These are phyloP conservation scores for Priceomyces melissophilus DNA, from an alignment of 805 yeast genomes.

Conservation along the genomic window DNA sequence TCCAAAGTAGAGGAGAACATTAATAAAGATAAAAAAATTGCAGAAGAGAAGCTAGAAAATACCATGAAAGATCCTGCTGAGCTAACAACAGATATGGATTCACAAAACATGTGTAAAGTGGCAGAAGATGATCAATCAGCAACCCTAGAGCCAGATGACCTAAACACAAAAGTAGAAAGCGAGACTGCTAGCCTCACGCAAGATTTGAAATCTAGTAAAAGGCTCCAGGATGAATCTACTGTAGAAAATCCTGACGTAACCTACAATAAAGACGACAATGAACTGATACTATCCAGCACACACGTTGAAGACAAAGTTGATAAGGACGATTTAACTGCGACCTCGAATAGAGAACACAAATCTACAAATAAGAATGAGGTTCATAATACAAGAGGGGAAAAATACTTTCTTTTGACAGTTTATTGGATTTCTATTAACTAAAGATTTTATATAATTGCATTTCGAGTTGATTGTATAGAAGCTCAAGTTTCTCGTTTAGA, in stretches of 20 bases:
- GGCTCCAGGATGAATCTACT: neutral
- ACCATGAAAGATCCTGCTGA: neutral
- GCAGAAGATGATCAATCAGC: neutral
- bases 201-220: too few relatives aligned
- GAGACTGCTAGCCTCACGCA: too few relatives aligned
- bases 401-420: conserved; percentile 8
- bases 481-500: conserved; percentile 18
- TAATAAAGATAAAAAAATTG: neutral
- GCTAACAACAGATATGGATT: neutral
- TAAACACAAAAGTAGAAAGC: too few relatives aligned
- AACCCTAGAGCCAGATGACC: too few relatives aligned
- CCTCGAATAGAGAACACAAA: neutral
- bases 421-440: conserved; percentile 17
- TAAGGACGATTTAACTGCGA: neutral
- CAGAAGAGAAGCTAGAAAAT: neutral
- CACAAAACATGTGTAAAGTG: neutral
- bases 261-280: too few relatives aligned
- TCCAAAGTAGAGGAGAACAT: neutral
- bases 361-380: neutral
- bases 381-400: neutral
- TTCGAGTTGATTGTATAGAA: conserved; percentile 13
- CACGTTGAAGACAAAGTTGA: neutral
- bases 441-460: conserved; percentile 1
- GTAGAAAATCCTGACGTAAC: neutral
- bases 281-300: too few relatives aligned